Conservation (phyloP, 148 eudicot genomes). For the Amaranthus hypochondriacus region DNA sequence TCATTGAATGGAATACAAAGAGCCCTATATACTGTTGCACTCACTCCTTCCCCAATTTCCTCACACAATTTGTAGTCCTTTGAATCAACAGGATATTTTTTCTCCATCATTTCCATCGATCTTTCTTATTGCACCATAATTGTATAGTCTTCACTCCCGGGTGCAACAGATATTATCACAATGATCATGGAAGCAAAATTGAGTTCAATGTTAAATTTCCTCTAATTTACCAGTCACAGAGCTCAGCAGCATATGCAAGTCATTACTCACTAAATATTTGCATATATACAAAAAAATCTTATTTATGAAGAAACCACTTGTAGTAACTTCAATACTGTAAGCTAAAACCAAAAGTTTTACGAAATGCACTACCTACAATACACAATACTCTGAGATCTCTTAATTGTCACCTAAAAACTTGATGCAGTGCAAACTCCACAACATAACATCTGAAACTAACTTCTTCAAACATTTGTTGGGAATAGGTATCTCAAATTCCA, state of each 20-base stretch:
- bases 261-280: constrained; percentile 7
- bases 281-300: constrained; percentile 9
- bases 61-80: constrained; percentile 73
- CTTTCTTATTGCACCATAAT: constrained; percentile 30
- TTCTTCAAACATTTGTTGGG: constrained; percentile 9
- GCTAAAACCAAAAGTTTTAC: not conserved
- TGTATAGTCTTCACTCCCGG: constrained; percentile 27
- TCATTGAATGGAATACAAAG: constrained; percentile 89
- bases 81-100: constrained; percentile 66
- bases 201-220: constrained; percentile 27
- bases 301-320: not conserved
- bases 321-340: constrained; percentile 5
- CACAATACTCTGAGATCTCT: constrained; percentile 3
- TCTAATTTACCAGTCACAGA: constrained; percentile 32
- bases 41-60: constrained; percentile 93
- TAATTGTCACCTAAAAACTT: not conserved
- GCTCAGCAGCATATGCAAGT: constrained; percentile 22
- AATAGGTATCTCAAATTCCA: constrained; percentile 21
- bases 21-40: constrained; percentile 89
- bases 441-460: constrained; percentile 5
- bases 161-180: constrained; percentile 25
- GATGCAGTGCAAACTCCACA: not conserved
- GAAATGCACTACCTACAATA: constrained; percentile 4
- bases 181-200: constrained; percentile 13
- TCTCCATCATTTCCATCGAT: constrained; percentile 49